phyloP scores from a whole-genome alignment of 2,329 filamentous ascomycete genomes.

The Leptographium radiaticola region DNA sequence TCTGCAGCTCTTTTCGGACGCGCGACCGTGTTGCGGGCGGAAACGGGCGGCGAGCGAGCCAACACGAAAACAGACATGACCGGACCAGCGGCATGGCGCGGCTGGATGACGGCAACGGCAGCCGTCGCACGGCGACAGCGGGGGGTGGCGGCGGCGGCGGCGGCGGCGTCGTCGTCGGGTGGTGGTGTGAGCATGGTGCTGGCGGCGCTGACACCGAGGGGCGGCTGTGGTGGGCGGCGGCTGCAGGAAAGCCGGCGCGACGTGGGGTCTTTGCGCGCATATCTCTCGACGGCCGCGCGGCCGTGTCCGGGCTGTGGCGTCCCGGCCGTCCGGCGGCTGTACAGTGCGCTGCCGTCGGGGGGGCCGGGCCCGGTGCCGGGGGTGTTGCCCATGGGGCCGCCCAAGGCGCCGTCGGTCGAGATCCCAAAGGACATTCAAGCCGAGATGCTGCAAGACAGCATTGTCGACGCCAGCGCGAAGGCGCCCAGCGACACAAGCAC shows the following conservation, averaged over 20 bases:
- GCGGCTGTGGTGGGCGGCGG: neutral
- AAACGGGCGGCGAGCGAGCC: too few species aligned
- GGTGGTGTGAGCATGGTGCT: neutral
- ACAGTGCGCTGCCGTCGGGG: neutral
- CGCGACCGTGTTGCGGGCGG: too few species aligned
- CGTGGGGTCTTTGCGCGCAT: neutral
- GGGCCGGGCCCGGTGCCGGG: neutral
- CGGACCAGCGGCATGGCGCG: neutral
- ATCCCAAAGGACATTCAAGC: too few species aligned
- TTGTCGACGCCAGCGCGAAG: too few species aligned
- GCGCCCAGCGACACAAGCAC: too few species aligned
- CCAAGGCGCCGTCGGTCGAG: neutral
- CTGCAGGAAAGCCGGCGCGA: neutral
- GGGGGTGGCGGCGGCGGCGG: too few species aligned
- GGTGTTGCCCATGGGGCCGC: neutral
- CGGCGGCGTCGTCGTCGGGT: too few species aligned
- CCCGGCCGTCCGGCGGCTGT: neutral
- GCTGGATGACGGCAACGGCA: neutral
- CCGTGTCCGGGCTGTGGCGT: neutral
- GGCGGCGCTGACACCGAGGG: neutral
- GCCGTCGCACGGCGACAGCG: neutral
- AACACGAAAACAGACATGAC: neutral
- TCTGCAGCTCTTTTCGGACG: too few species aligned
- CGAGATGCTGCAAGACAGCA: too few species aligned
- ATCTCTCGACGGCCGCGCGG: neutral